These are phyloP conservation scores for Ceratopteris richardii DNA, from an alignment of 75 land plant species.

Conservation along the genomic window DNA sequence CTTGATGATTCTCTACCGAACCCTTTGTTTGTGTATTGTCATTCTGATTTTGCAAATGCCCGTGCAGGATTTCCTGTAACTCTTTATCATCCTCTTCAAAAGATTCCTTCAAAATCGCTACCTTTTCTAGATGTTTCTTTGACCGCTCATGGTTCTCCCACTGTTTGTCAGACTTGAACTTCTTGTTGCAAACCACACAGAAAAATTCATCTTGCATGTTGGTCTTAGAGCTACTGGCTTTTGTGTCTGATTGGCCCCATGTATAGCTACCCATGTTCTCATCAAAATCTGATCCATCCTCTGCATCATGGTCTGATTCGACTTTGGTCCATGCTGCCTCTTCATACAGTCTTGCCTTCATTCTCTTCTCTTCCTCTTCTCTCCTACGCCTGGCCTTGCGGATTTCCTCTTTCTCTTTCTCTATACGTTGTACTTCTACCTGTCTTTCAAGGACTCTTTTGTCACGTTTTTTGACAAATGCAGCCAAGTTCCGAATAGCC, in stretches of 20 bases:
- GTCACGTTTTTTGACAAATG: conserved; percentile 89
- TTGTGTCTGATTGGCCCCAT: conserved; percentile 6
- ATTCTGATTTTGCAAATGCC: conserved; percentile 5
- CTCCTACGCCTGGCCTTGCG: conserved; percentile 48
- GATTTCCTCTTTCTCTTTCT: conserved; percentile 41
- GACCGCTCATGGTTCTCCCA: conserved; percentile 98
- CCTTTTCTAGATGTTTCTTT: conserved; percentile 82
- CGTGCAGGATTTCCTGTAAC: background rate
- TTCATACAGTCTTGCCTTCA: conserved; percentile 42
- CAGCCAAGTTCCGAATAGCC: conserved; percentile 61
- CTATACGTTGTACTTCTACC: conserved; percentile 36
- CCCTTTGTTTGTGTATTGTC: background rate
- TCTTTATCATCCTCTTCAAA: conserved; percentile 33
- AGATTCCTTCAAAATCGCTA: conserved; percentile 49
- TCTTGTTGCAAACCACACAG: conserved; percentile 73
- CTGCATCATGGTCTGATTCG: conserved; percentile 21
- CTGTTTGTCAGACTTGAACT: conserved; percentile 86
- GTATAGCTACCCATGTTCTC: conserved; percentile 8
- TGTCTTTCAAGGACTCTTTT: conserved; percentile 80
- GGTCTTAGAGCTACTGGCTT: conserved; percentile 4
- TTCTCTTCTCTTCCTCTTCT: conserved; percentile 45
- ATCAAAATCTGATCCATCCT: conserved; percentile 15
- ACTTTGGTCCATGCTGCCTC: conserved; percentile 81
- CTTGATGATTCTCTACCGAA: background rate
- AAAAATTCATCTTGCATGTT: conserved; percentile 39